Percentiles rank a stretch among this genome's conserved stretches.
Conservation (phyloP, 805 yeast genomes). For the Ascoidea asiatica region DNA sequence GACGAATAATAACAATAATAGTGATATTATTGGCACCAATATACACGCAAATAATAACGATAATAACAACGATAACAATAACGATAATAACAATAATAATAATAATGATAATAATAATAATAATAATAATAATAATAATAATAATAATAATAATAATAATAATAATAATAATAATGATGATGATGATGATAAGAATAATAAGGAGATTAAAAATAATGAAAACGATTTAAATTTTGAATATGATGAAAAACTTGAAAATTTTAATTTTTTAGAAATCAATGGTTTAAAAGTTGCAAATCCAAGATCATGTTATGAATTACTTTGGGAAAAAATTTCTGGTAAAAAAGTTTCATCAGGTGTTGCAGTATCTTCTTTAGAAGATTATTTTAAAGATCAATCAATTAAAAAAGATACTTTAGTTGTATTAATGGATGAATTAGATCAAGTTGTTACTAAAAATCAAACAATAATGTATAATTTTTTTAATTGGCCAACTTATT, state of each 20-base stretch:
- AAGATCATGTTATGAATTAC: conserved; percentile 61
- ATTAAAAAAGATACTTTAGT: conserved; percentile 44
- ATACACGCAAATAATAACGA: not conserved
- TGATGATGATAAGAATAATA: conserved; percentile 18
- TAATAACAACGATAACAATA: not conserved
- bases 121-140: not conserved
- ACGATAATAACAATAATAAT: not conserved
- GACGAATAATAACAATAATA: not conserved
- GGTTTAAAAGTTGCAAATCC: conserved; percentile 80
- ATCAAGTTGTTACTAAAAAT: conserved; percentile 72
- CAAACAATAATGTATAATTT: conserved; percentile 89
- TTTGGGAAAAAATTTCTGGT: conserved; percentile 69
- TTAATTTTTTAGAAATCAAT: conserved; percentile 76
- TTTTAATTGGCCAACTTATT: conserved; percentile 92
- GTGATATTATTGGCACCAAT: not conserved
- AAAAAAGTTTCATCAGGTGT: conserved; percentile 44
- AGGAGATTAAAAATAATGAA: conserved; percentile 2
- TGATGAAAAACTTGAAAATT: conserved; percentile 24
- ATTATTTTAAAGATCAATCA: conserved; percentile 36
- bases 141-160: not conserved
- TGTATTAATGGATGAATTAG: conserved; percentile 82
- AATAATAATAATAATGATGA: conserved; percentile 10
- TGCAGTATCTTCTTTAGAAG: conserved; percentile 56
- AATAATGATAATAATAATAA: not conserved
- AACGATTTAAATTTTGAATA: conserved; percentile 12